Percentiles rank a stretch among this genome's conserved stretches.
phyloP scores from a whole-genome alignment of 2,329 filamentous ascomycete species.

The Salinomyces thailandicus region DNA sequence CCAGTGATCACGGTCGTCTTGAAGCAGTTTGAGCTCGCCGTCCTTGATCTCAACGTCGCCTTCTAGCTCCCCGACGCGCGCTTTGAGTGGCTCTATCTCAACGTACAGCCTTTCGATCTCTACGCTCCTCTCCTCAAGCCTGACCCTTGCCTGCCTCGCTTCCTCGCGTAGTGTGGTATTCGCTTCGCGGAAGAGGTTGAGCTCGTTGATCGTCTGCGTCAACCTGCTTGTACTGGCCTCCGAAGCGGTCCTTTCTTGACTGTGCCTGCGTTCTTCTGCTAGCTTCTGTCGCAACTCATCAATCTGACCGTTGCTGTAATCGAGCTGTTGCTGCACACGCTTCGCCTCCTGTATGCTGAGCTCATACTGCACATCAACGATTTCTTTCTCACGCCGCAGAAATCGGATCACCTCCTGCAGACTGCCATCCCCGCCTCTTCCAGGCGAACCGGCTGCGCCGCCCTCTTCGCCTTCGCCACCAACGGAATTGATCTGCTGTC shows the following conservation, averaged over 20 bases:
- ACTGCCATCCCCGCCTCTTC: conserved; percentile 55
- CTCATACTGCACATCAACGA: conserved; percentile 91
- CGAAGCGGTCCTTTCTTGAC: conserved; percentile 61
- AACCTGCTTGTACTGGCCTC: conserved; percentile 78
- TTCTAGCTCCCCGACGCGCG: conserved; percentile 69
- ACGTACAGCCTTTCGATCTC: conserved; percentile 64
- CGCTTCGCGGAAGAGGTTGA: conserved; percentile 93
- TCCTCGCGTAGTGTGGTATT: conserved; percentile 84
- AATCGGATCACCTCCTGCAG: conserved; percentile 87
- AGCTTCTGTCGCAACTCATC: conserved; percentile 84
- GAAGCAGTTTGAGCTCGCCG: conserved; percentile 77
- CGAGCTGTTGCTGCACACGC: conserved; percentile 78
- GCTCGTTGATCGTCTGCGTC: conserved; percentile 87
- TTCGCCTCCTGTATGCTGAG: conserved; percentile 80
- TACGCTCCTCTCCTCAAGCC: conserved; percentile 62
- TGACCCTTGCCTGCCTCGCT: conserved; percentile 64
- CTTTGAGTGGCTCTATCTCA: conserved; percentile 72
- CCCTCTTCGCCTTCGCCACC: conserved; percentile 33
- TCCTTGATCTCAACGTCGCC: conserved; percentile 71
- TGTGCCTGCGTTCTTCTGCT: conserved; percentile 72
- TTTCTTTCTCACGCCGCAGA: conserved; percentile 90
- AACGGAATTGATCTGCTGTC: conserved; percentile 24
- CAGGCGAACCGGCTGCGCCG: conserved; percentile 35
- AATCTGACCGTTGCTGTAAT: conserved; percentile 76
- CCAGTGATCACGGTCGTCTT: conserved; percentile 88